These are phyloP conservation scores for Royoungia palumana DNA, from an alignment of 768 basidiomycete genomes.

Conservation along the genomic window DNA sequence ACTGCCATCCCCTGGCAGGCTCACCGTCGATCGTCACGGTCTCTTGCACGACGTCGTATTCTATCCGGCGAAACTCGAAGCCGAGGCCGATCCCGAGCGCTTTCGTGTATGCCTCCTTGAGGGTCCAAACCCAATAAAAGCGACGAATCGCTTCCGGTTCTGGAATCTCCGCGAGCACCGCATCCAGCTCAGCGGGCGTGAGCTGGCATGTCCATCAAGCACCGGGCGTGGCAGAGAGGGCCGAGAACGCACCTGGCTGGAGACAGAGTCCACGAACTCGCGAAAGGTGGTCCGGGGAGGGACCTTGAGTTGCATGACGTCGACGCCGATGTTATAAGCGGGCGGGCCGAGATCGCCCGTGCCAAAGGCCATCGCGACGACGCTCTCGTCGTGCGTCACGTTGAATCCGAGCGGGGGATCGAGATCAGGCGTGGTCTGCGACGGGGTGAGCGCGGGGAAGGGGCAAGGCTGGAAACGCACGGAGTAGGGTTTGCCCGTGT, in stretches of 20 bases:
- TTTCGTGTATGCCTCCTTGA: conserved; percentile 92
- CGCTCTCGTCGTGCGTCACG: conserved; percentile 73
- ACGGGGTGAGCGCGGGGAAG: conserved; percentile 4
- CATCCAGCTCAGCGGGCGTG: conserved; percentile 35
- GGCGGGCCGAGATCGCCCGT: conserved; percentile 51
- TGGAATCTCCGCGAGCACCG: conserved; percentile 38
- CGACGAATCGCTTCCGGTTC: conserved; percentile 50
- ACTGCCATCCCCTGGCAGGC: conserved; percentile 60
- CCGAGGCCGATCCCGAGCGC: conserved; percentile 80
- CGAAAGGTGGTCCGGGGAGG: conserved; percentile 55
- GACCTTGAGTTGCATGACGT: conserved; percentile 74
- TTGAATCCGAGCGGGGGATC: conserved; percentile 71
- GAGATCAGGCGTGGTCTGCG: conserved; percentile 43
- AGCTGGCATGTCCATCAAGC: conserved; percentile 32
- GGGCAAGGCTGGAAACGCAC: conserved; percentile 37
- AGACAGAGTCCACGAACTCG: conserved; percentile 61
- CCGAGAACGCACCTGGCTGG: conserved; percentile 52
- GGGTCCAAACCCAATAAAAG: conserved; percentile 85
- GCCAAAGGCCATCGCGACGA: conserved; percentile 64
- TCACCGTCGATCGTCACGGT: conserved; percentile 57
- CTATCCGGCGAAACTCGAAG: conserved; percentile 75
- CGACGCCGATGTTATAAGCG: conserved; percentile 61
- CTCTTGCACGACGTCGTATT: conserved; percentile 57
- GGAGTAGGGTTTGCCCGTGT: conserved; percentile 73
- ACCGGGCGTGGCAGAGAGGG: not conserved